Evolutionary conservation across 352 stramenopile genomes (phyloP).

Genomic region (Phytophthora fragariaefolia): DNA sequence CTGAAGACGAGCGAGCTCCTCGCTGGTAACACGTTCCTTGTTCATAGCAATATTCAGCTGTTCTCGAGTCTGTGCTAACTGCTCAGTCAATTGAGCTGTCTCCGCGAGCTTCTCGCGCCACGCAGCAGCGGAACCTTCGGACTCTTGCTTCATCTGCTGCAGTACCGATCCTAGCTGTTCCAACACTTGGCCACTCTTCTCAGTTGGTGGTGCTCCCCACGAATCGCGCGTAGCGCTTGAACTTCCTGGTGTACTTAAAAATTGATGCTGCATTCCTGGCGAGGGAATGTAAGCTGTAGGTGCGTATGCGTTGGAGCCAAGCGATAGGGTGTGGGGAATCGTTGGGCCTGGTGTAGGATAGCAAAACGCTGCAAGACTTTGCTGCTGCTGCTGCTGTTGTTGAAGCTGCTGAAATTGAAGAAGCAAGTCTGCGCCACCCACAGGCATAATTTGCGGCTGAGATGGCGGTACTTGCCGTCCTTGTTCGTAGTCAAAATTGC

Average conservation of each 20-base stretch:
- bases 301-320: conserved; percentile 24
- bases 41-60: conserved; percentile 46
- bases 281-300: conserved; percentile 17
- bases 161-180: conserved; percentile 73
- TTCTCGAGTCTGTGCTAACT: conserved; percentile 43
- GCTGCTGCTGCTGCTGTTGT: conserved; percentile 51
- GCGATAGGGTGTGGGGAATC: conserved; percentile 26
- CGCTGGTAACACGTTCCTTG: conserved; percentile 39
- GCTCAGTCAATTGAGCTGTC: conserved; percentile 51
- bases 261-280: conserved; percentile 26
- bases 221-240: conserved; percentile 25
- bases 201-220: conserved; percentile 19
- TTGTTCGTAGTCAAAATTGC: conserved; percentile 24
- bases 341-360: conserved; percentile 31
- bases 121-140: conserved; percentile 56
- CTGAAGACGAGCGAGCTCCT: conserved; percentile 43
- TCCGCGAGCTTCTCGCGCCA: conserved; percentile 74
- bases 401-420: conserved; percentile 63
- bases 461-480: conserved; percentile 17
- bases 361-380: conserved; percentile 42
- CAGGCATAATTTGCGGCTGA: conserved; percentile 24
- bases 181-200: conserved; percentile 76
- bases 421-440: conserved; percentile 39
- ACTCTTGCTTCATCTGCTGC: conserved; percentile 77
- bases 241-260: conserved; percentile 21